These are phyloP conservation scores for Talaromyces sp. DNA, from an alignment of 2,329 filamentous ascomycete species.

Conservation along the genomic window DNA sequence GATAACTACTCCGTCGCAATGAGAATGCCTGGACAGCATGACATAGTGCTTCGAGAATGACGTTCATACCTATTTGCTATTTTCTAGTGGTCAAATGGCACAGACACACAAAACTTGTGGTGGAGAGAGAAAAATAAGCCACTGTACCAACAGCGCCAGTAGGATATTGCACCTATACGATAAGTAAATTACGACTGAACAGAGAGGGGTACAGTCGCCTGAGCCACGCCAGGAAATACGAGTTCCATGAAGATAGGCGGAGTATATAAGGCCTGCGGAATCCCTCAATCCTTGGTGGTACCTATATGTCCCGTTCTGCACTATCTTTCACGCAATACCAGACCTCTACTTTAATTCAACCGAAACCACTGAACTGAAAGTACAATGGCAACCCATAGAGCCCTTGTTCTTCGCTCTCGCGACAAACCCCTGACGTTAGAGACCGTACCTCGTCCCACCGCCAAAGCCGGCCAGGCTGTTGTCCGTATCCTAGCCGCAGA, in stretches of 20 bases:
- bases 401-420: slow-evolving; percentile 15
- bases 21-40: neutral
- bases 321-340: neutral
- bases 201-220: too few relatives aligned
- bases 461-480: slow-evolving; percentile 39
- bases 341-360: too few relatives aligned
- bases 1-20: neutral
- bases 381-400: slow-evolving; percentile 14
- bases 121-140: too few relatives aligned
- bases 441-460: slow-evolving; percentile 33
- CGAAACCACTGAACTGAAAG: neutral
- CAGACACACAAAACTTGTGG: too few relatives aligned
- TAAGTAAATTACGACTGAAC: too few relatives aligned
- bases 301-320: neutral
- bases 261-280: neutral
- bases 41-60: neutral
- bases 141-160: too few relatives aligned
- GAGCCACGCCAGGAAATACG: too few relatives aligned
- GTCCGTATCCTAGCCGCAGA: slow-evolving; percentile 39
- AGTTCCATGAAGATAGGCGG: neutral
- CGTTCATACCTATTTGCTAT: neutral
- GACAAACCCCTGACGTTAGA: slow-evolving; percentile 30
- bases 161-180: too few relatives aligned
- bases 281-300: neutral
- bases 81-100: neutral